Evolutionary conservation across 192 early-diverging fungal species (phyloP).

Genomic region (Coemansia sp.): DNA sequence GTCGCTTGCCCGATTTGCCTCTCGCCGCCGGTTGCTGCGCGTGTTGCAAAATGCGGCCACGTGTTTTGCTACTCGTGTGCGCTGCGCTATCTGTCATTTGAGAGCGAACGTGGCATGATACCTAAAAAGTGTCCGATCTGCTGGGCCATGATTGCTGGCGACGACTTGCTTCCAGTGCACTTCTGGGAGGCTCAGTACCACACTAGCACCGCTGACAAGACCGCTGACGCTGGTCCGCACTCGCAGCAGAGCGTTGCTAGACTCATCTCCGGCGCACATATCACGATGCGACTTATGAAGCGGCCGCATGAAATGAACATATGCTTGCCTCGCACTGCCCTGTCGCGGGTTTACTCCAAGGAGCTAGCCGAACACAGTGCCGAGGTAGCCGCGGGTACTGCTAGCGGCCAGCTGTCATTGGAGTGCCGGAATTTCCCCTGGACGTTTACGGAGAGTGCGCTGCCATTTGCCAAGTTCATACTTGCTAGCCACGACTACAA

Average conservation of each 20-base stretch:
- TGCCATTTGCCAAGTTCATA: slow-evolving; percentile 75
- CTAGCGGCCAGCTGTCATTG: slow-evolving; percentile 16
- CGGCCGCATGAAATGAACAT: slow-evolving; percentile 70
- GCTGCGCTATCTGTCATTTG: slow-evolving; percentile 74
- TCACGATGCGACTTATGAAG: slow-evolving; percentile 71
- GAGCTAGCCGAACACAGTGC: slow-evolving; percentile 38
- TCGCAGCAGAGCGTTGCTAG: slow-evolving; percentile 13
- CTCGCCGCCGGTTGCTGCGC: slow-evolving; percentile 72
- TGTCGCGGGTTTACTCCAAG: slow-evolving; percentile 55
- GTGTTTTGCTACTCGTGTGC: slow-evolving; percentile 87
- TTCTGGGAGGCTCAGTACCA: slow-evolving; percentile 56
- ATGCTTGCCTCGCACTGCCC: slow-evolving; percentile 69
- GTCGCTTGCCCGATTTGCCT: slow-evolving; percentile 91
- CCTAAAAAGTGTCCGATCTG: slow-evolving; percentile 89
- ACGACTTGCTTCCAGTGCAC: slow-evolving; percentile 74
- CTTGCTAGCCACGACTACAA: slow-evolving; percentile 67
- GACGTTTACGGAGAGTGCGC: slow-evolving; percentile 70
- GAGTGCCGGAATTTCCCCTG: slow-evolving; percentile 46
- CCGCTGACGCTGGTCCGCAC: neutral
- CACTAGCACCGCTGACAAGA: slow-evolving; percentile 5
- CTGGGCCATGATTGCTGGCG: slow-evolving; percentile 77
- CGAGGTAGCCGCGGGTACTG: slow-evolving; percentile 2
- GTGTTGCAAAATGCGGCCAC: slow-evolving; percentile 91
- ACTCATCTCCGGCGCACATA: slow-evolving; percentile 20
- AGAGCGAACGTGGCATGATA: slow-evolving; percentile 63